phyloP scores from a whole-genome alignment of 495 filamentous ascomycete species.

The Ramalina intermedia region DNA sequence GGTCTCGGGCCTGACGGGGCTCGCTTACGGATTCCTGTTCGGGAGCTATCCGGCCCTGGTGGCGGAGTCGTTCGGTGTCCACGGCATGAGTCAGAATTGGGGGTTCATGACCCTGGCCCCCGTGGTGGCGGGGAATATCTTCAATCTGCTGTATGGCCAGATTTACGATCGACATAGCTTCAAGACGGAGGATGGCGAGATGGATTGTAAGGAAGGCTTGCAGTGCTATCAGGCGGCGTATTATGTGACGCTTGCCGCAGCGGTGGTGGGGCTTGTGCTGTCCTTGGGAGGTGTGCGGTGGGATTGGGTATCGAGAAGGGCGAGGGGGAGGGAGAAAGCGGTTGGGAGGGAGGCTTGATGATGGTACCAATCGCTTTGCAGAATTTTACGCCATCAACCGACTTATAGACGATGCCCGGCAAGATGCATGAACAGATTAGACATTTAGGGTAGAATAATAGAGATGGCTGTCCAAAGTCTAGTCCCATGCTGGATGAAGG shows the following conservation, averaged over 20 bases:
- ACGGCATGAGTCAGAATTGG: constrained; percentile 85
- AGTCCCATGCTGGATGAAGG: too few relatives aligned
- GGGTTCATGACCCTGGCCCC: constrained; percentile 84
- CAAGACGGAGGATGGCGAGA: constrained; percentile 48
- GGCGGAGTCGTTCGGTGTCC: constrained; percentile 80
- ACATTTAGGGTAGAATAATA: too few relatives aligned
- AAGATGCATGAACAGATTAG: too few relatives aligned
- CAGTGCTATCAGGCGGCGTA: constrained; percentile 74
- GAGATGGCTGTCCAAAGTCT: too few relatives aligned
- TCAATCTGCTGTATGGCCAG: constrained; percentile 75
- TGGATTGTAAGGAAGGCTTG: constrained; percentile 65
- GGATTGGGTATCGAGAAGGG: constrained; percentile 31
- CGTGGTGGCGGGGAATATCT: constrained; percentile 73
- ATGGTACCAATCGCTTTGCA: not conserved
- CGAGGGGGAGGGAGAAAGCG: constrained; percentile 7
- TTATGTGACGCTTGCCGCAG: constrained; percentile 63
- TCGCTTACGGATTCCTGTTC: constrained; percentile 90
- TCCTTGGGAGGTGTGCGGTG: constrained; percentile 66
- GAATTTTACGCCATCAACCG: too few relatives aligned
- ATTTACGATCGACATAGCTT: constrained; percentile 71
- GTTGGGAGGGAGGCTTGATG: constrained; percentile 14
- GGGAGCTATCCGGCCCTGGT: constrained; percentile 88
- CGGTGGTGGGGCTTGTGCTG: constrained; percentile 50
- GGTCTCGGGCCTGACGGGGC: constrained; percentile 70
- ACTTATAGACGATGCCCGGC: too few relatives aligned